Evolutionary conservation across 192 early-diverging fungal genomes (phyloP).

Genomic region (Entomortierella parvispora): DNA sequence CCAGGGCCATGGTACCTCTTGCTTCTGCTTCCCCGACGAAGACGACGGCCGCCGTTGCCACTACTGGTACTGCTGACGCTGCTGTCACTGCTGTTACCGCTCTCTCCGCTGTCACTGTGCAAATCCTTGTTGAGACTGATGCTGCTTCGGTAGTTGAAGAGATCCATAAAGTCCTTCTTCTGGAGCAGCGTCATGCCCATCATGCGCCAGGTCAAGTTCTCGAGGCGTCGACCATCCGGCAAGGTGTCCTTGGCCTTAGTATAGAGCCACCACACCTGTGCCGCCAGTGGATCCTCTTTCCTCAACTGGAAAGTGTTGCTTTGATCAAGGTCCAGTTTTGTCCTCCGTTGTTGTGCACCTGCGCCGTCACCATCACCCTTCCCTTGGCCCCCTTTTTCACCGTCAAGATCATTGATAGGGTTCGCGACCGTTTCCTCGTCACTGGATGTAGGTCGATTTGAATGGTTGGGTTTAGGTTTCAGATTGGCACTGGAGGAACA

Average conservation of each 20-base stretch:
- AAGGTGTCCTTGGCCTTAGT: constrained; percentile 77
- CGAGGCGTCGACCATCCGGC: constrained; percentile 75
- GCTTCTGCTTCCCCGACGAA: constrained; percentile 5
- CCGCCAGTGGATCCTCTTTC: constrained; percentile 54
- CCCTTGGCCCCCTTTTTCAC: not conserved
- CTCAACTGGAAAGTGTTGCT: not conserved
- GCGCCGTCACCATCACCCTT: not conserved
- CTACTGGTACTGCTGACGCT: not conserved
- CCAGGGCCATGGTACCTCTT: not conserved
- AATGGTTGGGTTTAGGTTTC: no score
- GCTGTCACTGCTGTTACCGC: not conserved
- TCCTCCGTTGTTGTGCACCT: not conserved
- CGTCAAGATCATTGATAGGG: not conserved
- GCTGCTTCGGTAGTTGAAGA: not conserved
- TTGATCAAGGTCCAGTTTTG: not conserved
- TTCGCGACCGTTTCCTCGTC: not conserved
- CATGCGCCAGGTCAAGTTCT: constrained; percentile 84
- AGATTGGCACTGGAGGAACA: no score
- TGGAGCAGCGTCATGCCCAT: constrained; percentile 72
- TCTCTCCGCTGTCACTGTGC: constrained; percentile 4
- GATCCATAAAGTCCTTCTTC: constrained; percentile 19
- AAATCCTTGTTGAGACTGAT: constrained; percentile 4
- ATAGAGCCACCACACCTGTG: constrained; percentile 74
- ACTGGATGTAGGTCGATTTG: no score
- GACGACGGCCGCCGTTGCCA: no score